A percentile compares a stretch with the other conserved stretches of the same genome.
These are phyloP conservation scores for Lentinula sp. DNA, from an alignment of 768 basidiomycete genomes.

Conservation along the genomic window DNA sequence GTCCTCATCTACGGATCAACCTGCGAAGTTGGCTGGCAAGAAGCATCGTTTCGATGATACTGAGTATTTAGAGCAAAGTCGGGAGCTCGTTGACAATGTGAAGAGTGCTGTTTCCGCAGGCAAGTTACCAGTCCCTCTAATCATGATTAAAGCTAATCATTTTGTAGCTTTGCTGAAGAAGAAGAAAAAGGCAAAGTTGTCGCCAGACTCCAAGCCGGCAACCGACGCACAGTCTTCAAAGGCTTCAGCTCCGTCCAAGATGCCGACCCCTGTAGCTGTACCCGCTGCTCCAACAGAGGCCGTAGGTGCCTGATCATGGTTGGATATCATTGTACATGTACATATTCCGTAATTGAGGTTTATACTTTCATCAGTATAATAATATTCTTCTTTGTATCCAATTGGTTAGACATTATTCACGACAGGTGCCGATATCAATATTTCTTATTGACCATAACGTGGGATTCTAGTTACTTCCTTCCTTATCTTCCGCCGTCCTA, in stretches of 20 bases:
- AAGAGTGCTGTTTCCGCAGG: conserved; percentile 86
- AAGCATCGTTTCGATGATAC: conserved; percentile 91
- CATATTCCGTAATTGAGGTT: not conserved
- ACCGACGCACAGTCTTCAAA: conserved; percentile 7
- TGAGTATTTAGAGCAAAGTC: conserved; percentile 86
- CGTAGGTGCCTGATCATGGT: conserved; percentile 5
- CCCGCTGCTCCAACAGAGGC: not conserved
- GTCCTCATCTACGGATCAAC: conserved; percentile 26
- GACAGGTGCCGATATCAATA: no score
- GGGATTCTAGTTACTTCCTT: no score
- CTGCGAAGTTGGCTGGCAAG: conserved; percentile 55
- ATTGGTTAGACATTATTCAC: no score
- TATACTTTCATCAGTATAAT: no score
- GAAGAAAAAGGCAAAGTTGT: conserved; percentile 62
- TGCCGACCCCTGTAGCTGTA: not conserved
- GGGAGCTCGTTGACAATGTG: conserved; percentile 86
- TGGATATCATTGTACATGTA: not conserved
- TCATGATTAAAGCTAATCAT: conserved; percentile 5
- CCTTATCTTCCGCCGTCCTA: no score
- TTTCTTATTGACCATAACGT: no score
- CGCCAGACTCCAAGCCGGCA: conserved; percentile 13
- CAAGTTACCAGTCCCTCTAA: conserved; percentile 29
- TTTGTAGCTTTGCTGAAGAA: conserved; percentile 64
- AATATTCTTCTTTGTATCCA: no score
- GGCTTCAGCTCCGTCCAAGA: conserved; percentile 1